Evolutionary conservation across 306 rosid species (phyloP), one percentile per base, ranked within the genome.

Genomic region (Cicer yamashitae): DNA sequence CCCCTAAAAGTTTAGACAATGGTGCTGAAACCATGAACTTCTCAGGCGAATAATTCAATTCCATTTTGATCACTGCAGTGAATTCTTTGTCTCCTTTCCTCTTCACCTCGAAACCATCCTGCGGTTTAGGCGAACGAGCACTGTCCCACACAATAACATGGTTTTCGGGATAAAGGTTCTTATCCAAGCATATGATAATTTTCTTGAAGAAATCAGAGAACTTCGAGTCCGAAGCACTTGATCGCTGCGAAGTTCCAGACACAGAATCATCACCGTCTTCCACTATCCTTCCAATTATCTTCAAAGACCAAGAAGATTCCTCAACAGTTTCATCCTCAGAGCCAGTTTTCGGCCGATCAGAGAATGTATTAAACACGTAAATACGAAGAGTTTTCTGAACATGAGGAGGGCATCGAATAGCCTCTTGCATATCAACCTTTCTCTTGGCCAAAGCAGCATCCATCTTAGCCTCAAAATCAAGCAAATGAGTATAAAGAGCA

Each of bases 81-180:
- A 94, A 94, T 81, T 94, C 97, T 81, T 84, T 94, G 72, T 84
- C 86, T 62, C 97, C 98, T 85, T 86, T 94, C 78, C 97, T 91
- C 88, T 86, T 91, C 81, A 91, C 97, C 84, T 91, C 98, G 86
- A 91, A 89, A 60, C 98, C 98, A 18, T 94, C 98, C 10, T 87
- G 89, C 64, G 74, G 85, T 64, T 61, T 81, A 14, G 91, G 54
- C 6, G 98, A 94, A 47, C 87, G 87, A 57, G 96, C 76, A 78
- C 81, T 82, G 51, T 91, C 98, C 98, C 98, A 94, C 58, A 79
- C 51, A 77, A 94, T 85, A 68, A 91, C 90, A 67, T 85, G 89
- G 82, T 85, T 86, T 72, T 90, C 92, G 17, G 96, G 91, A 85
- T 90, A 94, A 59, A 87, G 88, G 64, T 67, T 88, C 71, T 86